A percentile compares a stretch with the other conserved stretches of the same genome.
Conservation (phyloP, 495 filamentous ascomycete genomes). For the Paragyromitra xinjiangensis region DNA sequence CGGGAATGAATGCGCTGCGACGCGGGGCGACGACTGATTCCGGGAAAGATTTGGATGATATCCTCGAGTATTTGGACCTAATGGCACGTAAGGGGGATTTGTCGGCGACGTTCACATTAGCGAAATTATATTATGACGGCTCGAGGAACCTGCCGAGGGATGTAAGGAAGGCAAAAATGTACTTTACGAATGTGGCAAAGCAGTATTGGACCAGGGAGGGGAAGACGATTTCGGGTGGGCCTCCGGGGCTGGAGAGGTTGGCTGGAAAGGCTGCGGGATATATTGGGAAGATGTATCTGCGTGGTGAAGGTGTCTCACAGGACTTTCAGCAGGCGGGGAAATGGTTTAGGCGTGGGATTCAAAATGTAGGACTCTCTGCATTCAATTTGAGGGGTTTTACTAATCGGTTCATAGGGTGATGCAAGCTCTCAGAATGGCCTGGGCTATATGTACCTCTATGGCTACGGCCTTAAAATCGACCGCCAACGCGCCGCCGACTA, state of each 20-base stretch:
- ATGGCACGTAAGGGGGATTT: conserved; percentile 94
- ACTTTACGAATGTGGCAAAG: conserved; percentile 82
- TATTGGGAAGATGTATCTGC: conserved; percentile 90
- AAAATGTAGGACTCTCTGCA: conserved; percentile 55
- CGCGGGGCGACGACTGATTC: conserved; percentile 71
- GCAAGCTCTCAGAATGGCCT: conserved; percentile 84
- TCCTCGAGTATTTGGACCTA: conserved; percentile 92
- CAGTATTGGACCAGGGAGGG: conserved; percentile 89
- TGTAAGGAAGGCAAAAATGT: conserved; percentile 75
- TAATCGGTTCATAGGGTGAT: conserved; percentile 65
- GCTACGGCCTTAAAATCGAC: conserved; percentile 80
- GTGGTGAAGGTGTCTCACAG: conserved; percentile 88
- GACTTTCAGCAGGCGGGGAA: conserved; percentile 75
- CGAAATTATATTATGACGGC: conserved; percentile 89
- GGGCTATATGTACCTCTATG: conserved; percentile 86
- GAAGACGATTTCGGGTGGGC: conserved; percentile 59
- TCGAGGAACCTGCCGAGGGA: conserved; percentile 77
- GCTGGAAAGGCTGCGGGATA: conserved; percentile 91
- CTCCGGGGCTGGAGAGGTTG: conserved; percentile 73
- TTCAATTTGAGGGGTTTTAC: neutral
- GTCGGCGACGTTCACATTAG: conserved; percentile 88
- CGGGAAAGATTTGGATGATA: conserved; percentile 86
- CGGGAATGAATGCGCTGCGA: conserved; percentile 82
- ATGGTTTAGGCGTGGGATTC: conserved; percentile 88
- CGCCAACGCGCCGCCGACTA: conserved; percentile 76